Percentiles rank a stretch among this genome's conserved stretches.
Conservation (phyloP, 768 basidiomycete genomes). For the Leccinum longicurvipes region DNA sequence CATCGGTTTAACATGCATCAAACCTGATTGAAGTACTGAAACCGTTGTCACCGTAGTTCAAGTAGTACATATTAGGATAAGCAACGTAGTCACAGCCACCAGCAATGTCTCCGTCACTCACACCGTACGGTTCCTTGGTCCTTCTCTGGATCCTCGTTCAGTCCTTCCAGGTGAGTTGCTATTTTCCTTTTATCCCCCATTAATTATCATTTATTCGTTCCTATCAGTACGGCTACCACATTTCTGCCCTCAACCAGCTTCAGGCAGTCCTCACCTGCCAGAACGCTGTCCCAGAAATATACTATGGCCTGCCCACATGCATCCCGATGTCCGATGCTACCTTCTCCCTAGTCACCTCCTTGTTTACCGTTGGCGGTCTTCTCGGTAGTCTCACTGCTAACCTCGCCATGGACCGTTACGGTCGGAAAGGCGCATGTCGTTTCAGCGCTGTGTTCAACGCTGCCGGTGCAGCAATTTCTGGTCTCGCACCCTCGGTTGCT, state of each 20-base stretch:
- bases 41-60: too few relatives aligned
- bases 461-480: slow-evolving; percentile 64
- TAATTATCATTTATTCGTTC: background rate
- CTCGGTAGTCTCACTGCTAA: slow-evolving; percentile 70
- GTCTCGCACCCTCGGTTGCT: slow-evolving; percentile 52
- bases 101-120: slow-evolving; percentile 38
- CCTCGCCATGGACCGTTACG: slow-evolving; percentile 63
- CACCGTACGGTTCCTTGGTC: slow-evolving; percentile 59
- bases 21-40: too few relatives aligned
- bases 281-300: slow-evolving; percentile 8
- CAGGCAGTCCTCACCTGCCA: slow-evolving; percentile 76
- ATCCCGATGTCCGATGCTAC: slow-evolving; percentile 72
- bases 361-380: slow-evolving; percentile 88
- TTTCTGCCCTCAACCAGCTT: slow-evolving; percentile 88
- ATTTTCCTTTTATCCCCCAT: background rate
- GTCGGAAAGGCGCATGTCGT: slow-evolving; percentile 65
- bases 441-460: slow-evolving; percentile 54
- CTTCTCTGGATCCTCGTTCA: slow-evolving; percentile 66
- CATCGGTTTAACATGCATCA: too few relatives aligned
- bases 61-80: too few relatives aligned
- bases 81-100: slow-evolving; percentile 1
- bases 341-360: slow-evolving; percentile 81
- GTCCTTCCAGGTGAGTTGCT: slow-evolving; percentile 49
- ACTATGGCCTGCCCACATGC: slow-evolving; percentile 60
- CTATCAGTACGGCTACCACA: slow-evolving; percentile 84